Percentiles rank a stretch among this genome's conserved stretches.
These are phyloP conservation scores for Hermanozyma aechmeae DNA, from an alignment of 805 yeast genomes.

Conservation along the genomic window DNA sequence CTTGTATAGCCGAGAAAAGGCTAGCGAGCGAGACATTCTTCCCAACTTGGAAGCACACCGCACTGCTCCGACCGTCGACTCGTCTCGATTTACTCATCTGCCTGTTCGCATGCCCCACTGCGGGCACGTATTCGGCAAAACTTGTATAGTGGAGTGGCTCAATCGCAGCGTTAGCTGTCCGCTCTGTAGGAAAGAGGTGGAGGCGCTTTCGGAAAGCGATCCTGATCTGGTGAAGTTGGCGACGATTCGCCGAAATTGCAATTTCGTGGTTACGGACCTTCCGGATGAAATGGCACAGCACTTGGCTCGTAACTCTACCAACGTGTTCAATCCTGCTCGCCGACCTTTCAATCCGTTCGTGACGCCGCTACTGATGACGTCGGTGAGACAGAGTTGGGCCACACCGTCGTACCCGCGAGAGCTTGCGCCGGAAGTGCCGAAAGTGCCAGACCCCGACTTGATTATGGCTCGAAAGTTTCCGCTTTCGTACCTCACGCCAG, in stretches of 20 bases:
- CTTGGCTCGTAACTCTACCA: conserved; percentile 20
- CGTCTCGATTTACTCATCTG: no score
- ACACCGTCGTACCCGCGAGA: conserved; percentile 11
- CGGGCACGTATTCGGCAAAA: conserved; percentile 9
- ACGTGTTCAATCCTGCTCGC: conserved; percentile 27
- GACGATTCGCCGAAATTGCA: conserved; percentile 4
- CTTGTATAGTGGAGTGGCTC: conserved; percentile 12
- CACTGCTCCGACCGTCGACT: no score
- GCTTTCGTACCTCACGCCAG: conserved; percentile 1
- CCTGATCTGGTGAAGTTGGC: conserved; percentile 3
- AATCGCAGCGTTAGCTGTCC: conserved; percentile 10
- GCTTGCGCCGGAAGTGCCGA: conserved; percentile 2
- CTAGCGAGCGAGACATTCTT: conserved; percentile 5
- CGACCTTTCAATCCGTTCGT: conserved; percentile 25
- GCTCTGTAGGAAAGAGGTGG: conserved; percentile 10
- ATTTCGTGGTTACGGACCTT: conserved; percentile 4
- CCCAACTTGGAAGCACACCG: conserved; percentile 5
- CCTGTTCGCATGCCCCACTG: conserved; percentile 11
- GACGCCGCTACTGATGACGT: conserved; percentile 31
- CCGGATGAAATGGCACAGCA: conserved; percentile 14
- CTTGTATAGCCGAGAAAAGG: conserved; percentile 3
- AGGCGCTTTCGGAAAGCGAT: conserved; percentile 5
- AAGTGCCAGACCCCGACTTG: conserved; percentile 5
- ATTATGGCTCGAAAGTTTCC: conserved; percentile 9
- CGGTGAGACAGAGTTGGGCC: conserved; percentile 26